These are phyloP conservation scores for Amanita subjunquillea DNA, from an alignment of 768 basidiomycete species.

Conservation along the genomic window DNA sequence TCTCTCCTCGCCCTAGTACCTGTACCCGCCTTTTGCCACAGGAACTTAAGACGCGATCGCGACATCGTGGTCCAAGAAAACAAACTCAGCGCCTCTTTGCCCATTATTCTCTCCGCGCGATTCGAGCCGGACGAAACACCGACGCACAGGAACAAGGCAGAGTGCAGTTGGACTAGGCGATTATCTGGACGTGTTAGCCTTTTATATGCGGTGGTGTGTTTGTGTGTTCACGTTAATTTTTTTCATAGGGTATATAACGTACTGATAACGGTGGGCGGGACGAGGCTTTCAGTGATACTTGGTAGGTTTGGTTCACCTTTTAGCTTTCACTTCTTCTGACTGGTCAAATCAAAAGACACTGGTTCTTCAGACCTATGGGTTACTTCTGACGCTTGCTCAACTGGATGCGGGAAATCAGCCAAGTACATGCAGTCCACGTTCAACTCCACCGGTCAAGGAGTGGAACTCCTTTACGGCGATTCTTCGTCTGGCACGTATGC, in stretches of 20 bases:
- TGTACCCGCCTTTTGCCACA: neutral
- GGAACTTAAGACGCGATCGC: neutral
- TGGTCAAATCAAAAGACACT: constrained; percentile 37
- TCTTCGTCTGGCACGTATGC: constrained; percentile 63
- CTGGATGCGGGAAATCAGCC: constrained; percentile 25
- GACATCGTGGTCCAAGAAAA: constrained; percentile 9
- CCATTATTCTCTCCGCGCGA: constrained; percentile 18
- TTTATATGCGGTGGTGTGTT: neutral
- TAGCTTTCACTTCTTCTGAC: neutral
- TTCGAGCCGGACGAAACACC: constrained; percentile 10
- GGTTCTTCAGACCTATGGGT: constrained; percentile 77
- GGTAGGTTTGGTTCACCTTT: constrained; percentile 26
- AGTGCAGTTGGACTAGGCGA: constrained; percentile 49
- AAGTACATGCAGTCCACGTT: constrained; percentile 45
- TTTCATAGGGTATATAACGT: constrained; percentile 47
- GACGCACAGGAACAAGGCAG: constrained; percentile 17
- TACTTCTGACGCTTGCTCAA: constrained; percentile 44
- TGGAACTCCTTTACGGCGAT: constrained; percentile 56
- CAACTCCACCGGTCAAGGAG: constrained; percentile 33
- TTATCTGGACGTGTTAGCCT: constrained; percentile 48
- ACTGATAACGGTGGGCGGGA: constrained; percentile 44
- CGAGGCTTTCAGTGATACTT: constrained; percentile 43
- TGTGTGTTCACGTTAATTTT: neutral
- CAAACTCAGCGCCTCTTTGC: constrained; percentile 25
- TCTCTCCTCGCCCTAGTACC: neutral